phyloP scores from a whole-genome alignment of 805 yeast genomes.

The Millerago galiae region DNA sequence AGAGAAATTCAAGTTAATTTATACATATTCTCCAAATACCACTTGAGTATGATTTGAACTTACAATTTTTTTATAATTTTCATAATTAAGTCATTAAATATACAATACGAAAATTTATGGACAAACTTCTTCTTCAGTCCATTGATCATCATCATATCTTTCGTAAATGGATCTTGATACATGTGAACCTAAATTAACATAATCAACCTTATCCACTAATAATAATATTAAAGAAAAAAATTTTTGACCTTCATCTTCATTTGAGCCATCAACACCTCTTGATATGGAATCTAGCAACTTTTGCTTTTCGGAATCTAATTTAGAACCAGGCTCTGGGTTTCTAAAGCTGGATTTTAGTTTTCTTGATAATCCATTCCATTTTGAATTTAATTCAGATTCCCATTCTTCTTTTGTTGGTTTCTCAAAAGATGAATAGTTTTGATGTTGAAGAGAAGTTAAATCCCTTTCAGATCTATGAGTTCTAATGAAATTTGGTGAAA shows the following conservation, averaged over 20 bases:
- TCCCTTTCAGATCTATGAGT: conserved; percentile 19
- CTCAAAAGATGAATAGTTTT: neutral
- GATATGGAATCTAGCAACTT: conserved; percentile 61
- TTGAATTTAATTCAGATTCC: conserved; percentile 53
- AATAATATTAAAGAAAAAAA: conserved; percentile 66
- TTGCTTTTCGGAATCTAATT: conserved; percentile 46
- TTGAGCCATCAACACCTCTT: conserved; percentile 79
- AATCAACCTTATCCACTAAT: conserved; percentile 67
- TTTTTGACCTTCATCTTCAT: conserved; percentile 49
- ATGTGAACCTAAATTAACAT: conserved; percentile 50
- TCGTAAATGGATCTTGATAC: conserved; percentile 46
- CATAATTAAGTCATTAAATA: too few relatives aligned
- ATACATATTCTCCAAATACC: too few relatives aligned
- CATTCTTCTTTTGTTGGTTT: conserved; percentile 46
- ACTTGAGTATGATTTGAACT: too few relatives aligned
- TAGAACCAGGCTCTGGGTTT: conserved; percentile 67
- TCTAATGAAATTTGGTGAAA: conserved; percentile 24
- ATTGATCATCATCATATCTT: conserved; percentile 49
- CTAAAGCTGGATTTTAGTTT: conserved; percentile 58
- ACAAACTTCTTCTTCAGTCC: conserved; percentile 77
- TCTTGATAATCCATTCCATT: conserved; percentile 58
- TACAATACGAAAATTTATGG: conserved; percentile 35
- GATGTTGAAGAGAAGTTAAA: conserved; percentile 8
- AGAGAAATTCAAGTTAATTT: too few relatives aligned
- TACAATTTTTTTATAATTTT: too few relatives aligned